phyloP scores from a whole-genome alignment of 176 grass and related monocot genomes.

The Cenchrus americanus region DNA sequence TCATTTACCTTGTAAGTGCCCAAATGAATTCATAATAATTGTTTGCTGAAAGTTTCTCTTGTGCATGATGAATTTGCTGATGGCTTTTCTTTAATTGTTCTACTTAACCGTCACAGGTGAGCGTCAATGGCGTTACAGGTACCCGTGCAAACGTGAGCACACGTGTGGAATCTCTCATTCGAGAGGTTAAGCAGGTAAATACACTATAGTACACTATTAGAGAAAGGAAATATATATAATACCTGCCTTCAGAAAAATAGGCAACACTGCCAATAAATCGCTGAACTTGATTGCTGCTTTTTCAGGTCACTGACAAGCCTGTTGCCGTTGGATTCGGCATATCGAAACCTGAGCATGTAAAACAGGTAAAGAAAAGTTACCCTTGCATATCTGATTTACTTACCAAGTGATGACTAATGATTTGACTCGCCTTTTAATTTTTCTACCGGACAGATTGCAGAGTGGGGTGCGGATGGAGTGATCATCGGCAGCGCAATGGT shows the following conservation, averaged over 20 bases:
- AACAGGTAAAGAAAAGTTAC: constrained; percentile 48
- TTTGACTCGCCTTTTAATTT: not conserved
- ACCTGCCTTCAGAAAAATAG: no score
- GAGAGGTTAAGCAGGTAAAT: constrained; percentile 66
- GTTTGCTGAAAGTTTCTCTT: no score
- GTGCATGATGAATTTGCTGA: no score
- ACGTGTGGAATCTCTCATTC: constrained; percentile 64
- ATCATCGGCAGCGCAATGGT: constrained; percentile 85
- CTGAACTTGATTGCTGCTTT: constrained; percentile 1
- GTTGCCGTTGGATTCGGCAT: constrained; percentile 93
- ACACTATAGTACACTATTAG: no score
- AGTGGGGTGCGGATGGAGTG: constrained; percentile 83
- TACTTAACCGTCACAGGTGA: constrained; percentile 44
- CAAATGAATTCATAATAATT: no score
- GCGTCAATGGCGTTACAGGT: constrained; percentile 74
- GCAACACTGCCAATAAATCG: not conserved
- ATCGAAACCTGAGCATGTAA: constrained; percentile 70
- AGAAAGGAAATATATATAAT: no score
- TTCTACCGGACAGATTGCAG: constrained; percentile 46
- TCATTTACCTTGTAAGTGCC: no score
- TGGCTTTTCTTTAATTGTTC: no score
- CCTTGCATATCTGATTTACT: not conserved
- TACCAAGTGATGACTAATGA: no score
- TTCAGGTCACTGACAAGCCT: constrained; percentile 52
- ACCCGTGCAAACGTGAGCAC: constrained; percentile 57